These are phyloP conservation scores for Persicaria tinctoria DNA, from an alignment of 148 eudicot species.

Conservation along the genomic window DNA sequence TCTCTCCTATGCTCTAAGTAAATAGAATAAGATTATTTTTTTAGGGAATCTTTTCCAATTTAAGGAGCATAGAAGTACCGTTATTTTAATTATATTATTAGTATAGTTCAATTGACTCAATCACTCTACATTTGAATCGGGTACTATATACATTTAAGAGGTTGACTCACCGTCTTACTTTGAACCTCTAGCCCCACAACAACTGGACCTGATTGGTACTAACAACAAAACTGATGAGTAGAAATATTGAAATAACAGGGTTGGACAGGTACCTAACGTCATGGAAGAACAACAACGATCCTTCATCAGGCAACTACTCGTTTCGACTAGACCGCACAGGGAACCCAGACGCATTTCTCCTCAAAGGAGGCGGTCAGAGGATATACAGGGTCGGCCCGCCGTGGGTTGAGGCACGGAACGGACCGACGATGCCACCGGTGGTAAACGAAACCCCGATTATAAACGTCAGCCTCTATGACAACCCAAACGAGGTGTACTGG, in stretches of 20 bases:
- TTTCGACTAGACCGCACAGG: conserved; percentile 24
- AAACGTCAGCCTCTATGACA: conserved; percentile 2
- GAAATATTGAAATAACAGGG: conserved; percentile 14
- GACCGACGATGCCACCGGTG: conserved; percentile 28
- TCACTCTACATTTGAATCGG: too few species aligned
- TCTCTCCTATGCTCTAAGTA: too few species aligned
- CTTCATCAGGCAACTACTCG: conserved; percentile 24
- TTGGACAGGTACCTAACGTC: conserved; percentile 27
- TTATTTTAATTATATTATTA: too few species aligned
- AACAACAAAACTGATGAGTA: too few species aligned
- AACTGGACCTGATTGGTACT: too few species aligned
- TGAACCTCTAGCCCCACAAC: too few species aligned
- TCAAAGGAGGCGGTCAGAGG: background rate
- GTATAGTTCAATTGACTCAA: too few species aligned
- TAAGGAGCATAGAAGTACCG: too few species aligned
- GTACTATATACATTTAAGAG: too few species aligned
- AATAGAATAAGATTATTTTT: too few species aligned
- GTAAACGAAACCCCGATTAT: background rate
- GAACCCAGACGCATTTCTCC: conserved; percentile 23
- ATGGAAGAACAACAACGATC: conserved; percentile 33
- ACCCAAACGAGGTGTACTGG: conserved; percentile 17
- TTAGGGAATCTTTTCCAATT: too few species aligned
- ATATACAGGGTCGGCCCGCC: conserved; percentile 33
- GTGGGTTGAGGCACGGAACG: conserved; percentile 40
- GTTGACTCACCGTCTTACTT: too few species aligned